Evolutionary conservation across 2,329 filamentous ascomycete species (phyloP), one percentile per base, ranked within the genome.

Genomic region (Hysterium pulicare): DNA sequence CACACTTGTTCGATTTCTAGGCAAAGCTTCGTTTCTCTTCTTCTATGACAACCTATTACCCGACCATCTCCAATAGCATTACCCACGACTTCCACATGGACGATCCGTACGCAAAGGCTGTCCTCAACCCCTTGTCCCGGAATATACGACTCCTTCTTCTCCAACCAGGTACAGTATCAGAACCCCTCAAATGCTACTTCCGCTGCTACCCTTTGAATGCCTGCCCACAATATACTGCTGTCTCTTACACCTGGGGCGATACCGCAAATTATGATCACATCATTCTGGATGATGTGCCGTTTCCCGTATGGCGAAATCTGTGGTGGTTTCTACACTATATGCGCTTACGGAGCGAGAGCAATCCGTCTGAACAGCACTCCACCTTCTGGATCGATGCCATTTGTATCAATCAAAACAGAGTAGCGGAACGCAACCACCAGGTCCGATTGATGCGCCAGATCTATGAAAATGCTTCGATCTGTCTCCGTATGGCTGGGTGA

Each of bases 381-480:
- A 8, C 7, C 24, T 13, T 28, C 24, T 49, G 45, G 47, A 40
- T 47, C 24, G 47, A 49, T 32, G 21, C 34, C 7, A 39, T 49
- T 24, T 49, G 45, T 31, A 49, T 49, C 24, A 24, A 49, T 24
- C 45, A 47, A 35, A 5, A 15, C 13, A 42, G 39, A 17, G 3
- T 20, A 5, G 10, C 31, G 20, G 47, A 49, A 32, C 41, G 31
- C 11, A 40, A 22, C n/a, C 17, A 45, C 15, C 45, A 49, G 34
- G 38, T 49, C 19, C 30, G 30, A 9, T 11, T 40, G 9, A 49
- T 49, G 45, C 19, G 23, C 3, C 21, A 45, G 16, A 45, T 49
- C 17, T 49, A 47, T 35, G 16, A 13, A 4, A 30, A 40, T 19
- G 40, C 44, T 17, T 22, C n/a, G 20, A 10, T 17, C 26, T 19